Evolutionary conservation across 768 basidiomycete genomes (phyloP).

Genomic region (Boletus patriciae): DNA sequence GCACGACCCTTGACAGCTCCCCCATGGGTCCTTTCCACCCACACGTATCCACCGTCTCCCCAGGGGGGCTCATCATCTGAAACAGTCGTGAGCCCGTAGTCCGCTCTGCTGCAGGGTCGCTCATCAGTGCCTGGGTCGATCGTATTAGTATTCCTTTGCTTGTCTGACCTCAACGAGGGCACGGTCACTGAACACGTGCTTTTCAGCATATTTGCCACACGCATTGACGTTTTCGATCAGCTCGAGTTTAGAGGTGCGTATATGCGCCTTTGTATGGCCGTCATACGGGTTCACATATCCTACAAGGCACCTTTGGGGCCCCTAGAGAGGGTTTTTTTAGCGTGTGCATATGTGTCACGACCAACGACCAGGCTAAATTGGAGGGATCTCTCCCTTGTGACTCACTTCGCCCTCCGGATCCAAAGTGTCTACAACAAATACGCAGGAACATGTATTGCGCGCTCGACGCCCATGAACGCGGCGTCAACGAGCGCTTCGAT

Average conservation of each 20-base stretch:
- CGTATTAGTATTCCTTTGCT: slow-evolving; percentile 52
- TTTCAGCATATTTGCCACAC: slow-evolving; percentile 64
- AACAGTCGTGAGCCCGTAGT: slow-evolving; percentile 81
- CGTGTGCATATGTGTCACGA: slow-evolving; percentile 51
- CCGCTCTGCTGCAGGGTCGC: slow-evolving; percentile 64
- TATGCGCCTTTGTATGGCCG: neutral
- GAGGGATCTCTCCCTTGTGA: slow-evolving; percentile 81
- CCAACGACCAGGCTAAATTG: slow-evolving; percentile 59
- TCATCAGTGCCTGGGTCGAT: slow-evolving; percentile 79
- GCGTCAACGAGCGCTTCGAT: no score
- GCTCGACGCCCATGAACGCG: no score
- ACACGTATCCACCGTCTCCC: slow-evolving; percentile 59
- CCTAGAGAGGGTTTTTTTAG: no score
- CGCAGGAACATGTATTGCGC: no score
- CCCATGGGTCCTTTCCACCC: slow-evolving; percentile 63
- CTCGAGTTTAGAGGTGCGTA: slow-evolving; percentile 68
- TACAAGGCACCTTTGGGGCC: slow-evolving; percentile 63
- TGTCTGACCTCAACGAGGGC: slow-evolving; percentile 60
- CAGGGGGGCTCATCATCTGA: slow-evolving; percentile 74
- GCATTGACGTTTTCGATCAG: slow-evolving; percentile 62
- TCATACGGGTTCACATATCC: neutral
- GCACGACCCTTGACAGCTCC: slow-evolving; percentile 28
- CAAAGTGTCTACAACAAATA: slow-evolving; percentile 62
- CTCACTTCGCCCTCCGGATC: slow-evolving; percentile 72
- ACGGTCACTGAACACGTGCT: slow-evolving; percentile 73